Percentiles rank a stretch among this genome's conserved stretches.
phyloP scores from a whole-genome alignment of 768 basidiomycete species.

The Boletus subparvulus region DNA sequence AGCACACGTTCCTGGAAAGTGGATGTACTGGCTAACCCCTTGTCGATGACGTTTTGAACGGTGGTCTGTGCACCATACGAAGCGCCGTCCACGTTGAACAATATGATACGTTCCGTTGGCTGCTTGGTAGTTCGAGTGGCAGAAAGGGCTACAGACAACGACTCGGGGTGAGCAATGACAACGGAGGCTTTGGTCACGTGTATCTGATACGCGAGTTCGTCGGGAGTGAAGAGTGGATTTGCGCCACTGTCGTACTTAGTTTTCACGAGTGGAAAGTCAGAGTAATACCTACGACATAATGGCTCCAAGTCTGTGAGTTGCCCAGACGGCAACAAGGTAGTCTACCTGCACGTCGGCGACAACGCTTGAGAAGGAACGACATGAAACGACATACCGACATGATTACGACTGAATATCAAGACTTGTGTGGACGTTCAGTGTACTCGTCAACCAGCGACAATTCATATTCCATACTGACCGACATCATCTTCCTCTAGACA shows the following conservation, averaged over 20 bases:
- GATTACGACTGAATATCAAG: conserved; percentile 64
- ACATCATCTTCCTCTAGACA: conserved; percentile 39
- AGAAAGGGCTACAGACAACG: conserved; percentile 41
- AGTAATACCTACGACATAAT: conserved; percentile 50
- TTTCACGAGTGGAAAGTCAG: not conserved
- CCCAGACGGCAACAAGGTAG: conserved; percentile 56
- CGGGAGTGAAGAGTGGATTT: conserved; percentile 57
- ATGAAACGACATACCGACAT: conserved; percentile 46
- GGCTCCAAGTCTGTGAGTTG: conserved; percentile 54
- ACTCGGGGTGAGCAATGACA: conserved; percentile 48
- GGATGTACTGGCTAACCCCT: conserved; percentile 42
- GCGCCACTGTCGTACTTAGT: conserved; percentile 44
- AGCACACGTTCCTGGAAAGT: conserved; percentile 52
- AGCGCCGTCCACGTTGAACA: conserved; percentile 35
- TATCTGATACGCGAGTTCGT: conserved; percentile 61
- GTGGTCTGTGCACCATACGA: conserved; percentile 28
- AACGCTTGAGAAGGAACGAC: not conserved
- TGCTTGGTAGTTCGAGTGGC: conserved; percentile 45
- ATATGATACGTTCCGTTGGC: conserved; percentile 43
- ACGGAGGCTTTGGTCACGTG: conserved; percentile 45
- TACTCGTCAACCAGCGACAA: not conserved
- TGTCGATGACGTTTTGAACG: conserved; percentile 47
- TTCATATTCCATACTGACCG: conserved; percentile 28
- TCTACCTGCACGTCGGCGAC: conserved; percentile 33
- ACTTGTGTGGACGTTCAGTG: conserved; percentile 39